Evolutionary conservation across 495 filamentous ascomycete species (phyloP).

Genomic region (Penicillium paradoxum): DNA sequence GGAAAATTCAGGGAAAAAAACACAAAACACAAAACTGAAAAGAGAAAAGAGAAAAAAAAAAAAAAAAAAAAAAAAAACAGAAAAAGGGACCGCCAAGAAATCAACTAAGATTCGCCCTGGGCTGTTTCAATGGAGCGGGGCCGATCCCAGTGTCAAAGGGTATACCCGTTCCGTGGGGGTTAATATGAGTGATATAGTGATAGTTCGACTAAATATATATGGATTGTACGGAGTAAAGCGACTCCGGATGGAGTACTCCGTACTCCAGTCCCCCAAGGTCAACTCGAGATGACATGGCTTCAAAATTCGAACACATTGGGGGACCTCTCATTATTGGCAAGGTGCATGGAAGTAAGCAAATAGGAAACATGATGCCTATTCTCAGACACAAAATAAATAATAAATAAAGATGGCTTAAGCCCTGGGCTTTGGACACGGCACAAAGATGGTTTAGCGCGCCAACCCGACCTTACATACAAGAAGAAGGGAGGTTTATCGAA

Average conservation of each 20-base stretch:
- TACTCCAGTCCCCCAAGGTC: no score
- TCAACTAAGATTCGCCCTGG: conserved; percentile 36
- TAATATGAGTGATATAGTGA: conserved; percentile 8
- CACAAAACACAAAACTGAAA: conserved; percentile 6
- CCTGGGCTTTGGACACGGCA: conserved; percentile 24
- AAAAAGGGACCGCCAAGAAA: conserved; percentile 31
- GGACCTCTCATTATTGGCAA: conserved; percentile 7
- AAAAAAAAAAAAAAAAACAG: conserved; percentile 4
- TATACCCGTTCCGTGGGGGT: conserved; percentile 34
- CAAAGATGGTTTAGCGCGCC: conserved; percentile 21
- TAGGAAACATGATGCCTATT: not conserved
- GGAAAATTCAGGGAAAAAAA: not conserved
- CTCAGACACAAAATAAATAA: no score
- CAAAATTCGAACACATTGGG: conserved; percentile 15
- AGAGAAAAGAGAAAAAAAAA: conserved; percentile 12
- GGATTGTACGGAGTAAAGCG: no score
- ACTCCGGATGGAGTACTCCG: no score
- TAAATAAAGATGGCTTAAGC: conserved; percentile 13
- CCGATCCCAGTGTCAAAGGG: conserved; percentile 39
- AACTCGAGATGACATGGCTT: conserved; percentile 1
- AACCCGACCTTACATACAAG: conserved; percentile 21
- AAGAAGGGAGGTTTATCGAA: conserved; percentile 6
- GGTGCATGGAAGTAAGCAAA: no score
- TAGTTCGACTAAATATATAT: conserved; percentile 2
- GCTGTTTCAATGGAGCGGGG: conserved; percentile 40